Conservation (phyloP, 78 protist species). For the Dictyostelium intermedium region DNA sequence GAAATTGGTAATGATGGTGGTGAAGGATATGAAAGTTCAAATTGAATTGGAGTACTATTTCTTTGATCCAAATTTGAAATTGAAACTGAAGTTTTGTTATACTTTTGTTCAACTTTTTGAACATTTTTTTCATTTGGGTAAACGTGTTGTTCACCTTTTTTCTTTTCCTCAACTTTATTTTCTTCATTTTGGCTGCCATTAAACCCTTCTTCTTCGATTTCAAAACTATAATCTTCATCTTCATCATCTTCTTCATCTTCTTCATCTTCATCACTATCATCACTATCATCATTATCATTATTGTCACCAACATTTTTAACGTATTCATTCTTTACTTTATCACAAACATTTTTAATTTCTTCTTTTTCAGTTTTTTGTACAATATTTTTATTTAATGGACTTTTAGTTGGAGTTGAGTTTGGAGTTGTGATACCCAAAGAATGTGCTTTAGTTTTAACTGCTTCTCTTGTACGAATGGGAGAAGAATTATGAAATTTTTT, state of each 20-base stretch:
- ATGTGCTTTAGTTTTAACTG: not conserved
- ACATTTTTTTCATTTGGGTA: not conserved
- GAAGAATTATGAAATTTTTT: not conserved
- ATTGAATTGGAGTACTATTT: not conserved
- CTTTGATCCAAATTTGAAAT: not conserved
- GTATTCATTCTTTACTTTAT: not conserved
- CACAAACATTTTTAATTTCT: not conserved
- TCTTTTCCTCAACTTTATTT: not conserved
- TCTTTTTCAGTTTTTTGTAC: not conserved
- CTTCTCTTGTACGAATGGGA: not conserved
- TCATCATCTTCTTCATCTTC: not conserved
- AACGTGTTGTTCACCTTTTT: too few species aligned
- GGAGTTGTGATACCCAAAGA: not conserved
- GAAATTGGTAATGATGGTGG: not conserved
- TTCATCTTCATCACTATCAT: not conserved
- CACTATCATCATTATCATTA: not conserved
- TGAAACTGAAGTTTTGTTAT: not conserved
- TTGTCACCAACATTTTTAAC: not conserved
- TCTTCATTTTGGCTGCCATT: too few species aligned
- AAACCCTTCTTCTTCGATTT: not conserved
- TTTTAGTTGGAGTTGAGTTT: not conserved
- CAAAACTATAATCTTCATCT: not conserved
- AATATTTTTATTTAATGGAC: too few species aligned
- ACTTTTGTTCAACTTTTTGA: not conserved
- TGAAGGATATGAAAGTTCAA: not conserved